Base-by-base conservation (phyloP, 2,329 filamentous ascomycete genomes). In the Claviceps humidiphila region DNA sequence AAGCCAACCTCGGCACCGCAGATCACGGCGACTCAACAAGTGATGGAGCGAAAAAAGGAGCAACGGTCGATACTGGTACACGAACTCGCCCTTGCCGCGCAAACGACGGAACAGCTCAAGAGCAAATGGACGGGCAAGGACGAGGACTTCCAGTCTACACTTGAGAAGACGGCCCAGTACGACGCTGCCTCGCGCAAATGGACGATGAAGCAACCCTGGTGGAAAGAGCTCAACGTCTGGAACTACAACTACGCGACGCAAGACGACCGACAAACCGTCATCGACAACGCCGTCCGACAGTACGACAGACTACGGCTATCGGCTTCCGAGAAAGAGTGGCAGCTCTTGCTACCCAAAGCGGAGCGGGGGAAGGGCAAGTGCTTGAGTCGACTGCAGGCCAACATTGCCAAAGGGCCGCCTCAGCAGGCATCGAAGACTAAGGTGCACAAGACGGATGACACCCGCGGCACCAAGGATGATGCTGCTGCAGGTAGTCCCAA, bases 141-240 rank as follows among this genome's bases (percentile, higher is more conserved):
- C 38, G 65, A 72, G n/a, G 80, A 83, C 16, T 74, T 84, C 57
- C 70, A 71, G 51, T 63, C 67, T 3, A 74, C 74, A 1, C 64
- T 84, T 13, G 70, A 76, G 48, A 84, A 83, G 65, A 77, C 81
- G 22, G 80, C 77, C 34, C 74, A 77, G 53, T 72, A 73, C 51
- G 71, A 75, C 53, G 56, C 69, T 4, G 63, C 68, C 2, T 67
- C 67, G 4, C 71, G 76, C 55, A 79, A 72, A 57, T 84, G 76
- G 73, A 65, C 69, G 38, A 65, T 84, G 58, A 74, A 75, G 55
- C 80, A 77, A 65, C 66, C 71, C 24, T 78, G 73, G 56, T 84
- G 76, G 74, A 82, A 76, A 63, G 81, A 84, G 57, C 71, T 84
- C 14, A 80, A 84, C 57, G 77, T 82, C 22, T 84, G 77, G 74